Conservation (phyloP, 2,329 filamentous ascomycete genomes). For the Nothomitra cinnamomea region DNA sequence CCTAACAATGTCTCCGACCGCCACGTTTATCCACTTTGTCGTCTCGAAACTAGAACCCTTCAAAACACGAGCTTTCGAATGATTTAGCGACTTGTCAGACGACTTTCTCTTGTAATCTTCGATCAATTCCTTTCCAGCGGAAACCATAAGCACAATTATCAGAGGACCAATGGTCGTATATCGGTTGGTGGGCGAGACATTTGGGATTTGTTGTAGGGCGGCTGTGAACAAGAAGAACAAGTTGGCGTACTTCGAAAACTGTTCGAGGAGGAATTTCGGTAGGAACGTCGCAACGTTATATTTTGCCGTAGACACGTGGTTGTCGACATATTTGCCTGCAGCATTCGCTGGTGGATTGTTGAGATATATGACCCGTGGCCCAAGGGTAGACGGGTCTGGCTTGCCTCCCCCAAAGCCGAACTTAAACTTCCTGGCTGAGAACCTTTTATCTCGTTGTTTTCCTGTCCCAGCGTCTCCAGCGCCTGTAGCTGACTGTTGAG, state of each 20-base stretch:
- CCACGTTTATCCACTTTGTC: conserved; percentile 83
- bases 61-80: conserved; percentile 67
- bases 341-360: conserved; percentile 93
- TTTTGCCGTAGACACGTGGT: conserved; percentile 93
- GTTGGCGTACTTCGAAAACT: conserved; percentile 98
- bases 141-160: conserved; percentile 78
- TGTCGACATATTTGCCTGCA: conserved; percentile 80
- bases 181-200: conserved; percentile 82
- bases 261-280: conserved; percentile 93
- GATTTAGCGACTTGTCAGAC: conserved; percentile 75
- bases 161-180: conserved; percentile 97
- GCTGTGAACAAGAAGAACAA: conserved; percentile 98
- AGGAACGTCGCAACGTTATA: conserved; percentile 90
- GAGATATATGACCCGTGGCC: conserved; percentile 81
- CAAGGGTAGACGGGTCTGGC: conserved; percentile 75
- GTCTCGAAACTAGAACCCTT: conserved; percentile 72
- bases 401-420: conserved; percentile 79
- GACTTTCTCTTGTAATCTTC: conserved; percentile 84
- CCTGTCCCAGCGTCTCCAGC: conserved; percentile 15
- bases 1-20: conserved; percentile 80
- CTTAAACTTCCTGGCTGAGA: conserved; percentile 65
- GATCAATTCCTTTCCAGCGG: conserved; percentile 81
- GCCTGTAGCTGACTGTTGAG: conserved; percentile 24
- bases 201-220: conserved; percentile 82
- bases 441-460: conserved; percentile 35